phyloP scores from a whole-genome alignment of 176 grass and related monocot genomes.

The Poa annua region DNA sequence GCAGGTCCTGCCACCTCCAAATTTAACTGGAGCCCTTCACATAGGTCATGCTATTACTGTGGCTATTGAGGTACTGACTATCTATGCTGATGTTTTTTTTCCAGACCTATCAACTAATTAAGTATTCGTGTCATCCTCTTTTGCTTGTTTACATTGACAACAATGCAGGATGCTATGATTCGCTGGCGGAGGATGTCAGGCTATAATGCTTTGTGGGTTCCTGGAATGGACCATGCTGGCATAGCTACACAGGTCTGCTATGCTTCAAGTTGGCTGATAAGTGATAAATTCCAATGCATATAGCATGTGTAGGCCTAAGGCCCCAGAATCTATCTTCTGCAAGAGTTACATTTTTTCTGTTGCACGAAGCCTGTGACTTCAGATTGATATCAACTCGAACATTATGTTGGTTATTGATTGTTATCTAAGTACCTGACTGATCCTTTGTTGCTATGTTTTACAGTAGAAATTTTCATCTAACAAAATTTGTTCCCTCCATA shows the following conservation, averaged over 20 bases:
- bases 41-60: constrained; percentile 79
- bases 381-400: constrained; percentile 7
- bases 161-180: constrained; percentile 68
- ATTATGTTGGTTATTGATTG: not conserved
- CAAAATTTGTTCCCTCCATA: constrained; percentile 27
- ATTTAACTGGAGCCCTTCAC: constrained; percentile 63
- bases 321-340: too few species aligned
- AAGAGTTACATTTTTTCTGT: not conserved
- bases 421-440: not conserved
- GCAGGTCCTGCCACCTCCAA: constrained; percentile 59
- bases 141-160: constrained; percentile 28
- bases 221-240: constrained; percentile 80
- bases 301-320: too few species aligned
- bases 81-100: constrained; percentile 1
- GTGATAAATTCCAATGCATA: constrained; percentile 17
- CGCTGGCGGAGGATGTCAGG: constrained; percentile 73
- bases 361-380: constrained; percentile 9
- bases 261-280: constrained; percentile 26
- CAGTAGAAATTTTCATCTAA: constrained; percentile 25
- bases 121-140: not conserved
- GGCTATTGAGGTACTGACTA: constrained; percentile 67
- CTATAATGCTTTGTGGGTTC: constrained; percentile 71
- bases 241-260: constrained; percentile 73
- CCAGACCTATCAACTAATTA: not conserved
- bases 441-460: not conserved